A percentile compares a stretch with the other conserved stretches of the same genome.
Conservation (phyloP, 805 yeast species). For the Debaryomyces tyrocola region DNA sequence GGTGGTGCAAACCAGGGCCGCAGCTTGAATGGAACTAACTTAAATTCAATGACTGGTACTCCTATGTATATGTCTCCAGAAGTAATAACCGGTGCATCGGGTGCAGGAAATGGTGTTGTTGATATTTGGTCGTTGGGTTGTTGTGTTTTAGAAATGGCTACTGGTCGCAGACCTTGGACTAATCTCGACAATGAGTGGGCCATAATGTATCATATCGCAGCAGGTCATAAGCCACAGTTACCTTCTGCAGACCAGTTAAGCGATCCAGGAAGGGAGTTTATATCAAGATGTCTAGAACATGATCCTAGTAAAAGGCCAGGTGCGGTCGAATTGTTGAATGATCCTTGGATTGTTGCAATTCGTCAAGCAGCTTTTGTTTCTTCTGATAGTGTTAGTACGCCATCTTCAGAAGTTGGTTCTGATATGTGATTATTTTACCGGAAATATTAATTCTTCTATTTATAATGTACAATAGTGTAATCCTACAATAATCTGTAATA, state of each 20-base stretch:
- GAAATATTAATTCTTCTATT: not conserved
- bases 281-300: constrained; percentile 74
- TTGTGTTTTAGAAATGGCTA: constrained; percentile 93
- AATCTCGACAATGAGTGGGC: constrained; percentile 97
- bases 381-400: constrained; percentile 32
- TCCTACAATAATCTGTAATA: not conserved
- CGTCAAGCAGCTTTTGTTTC: constrained; percentile 65
- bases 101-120: constrained; percentile 61
- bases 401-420: constrained; percentile 31
- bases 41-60: constrained; percentile 76
- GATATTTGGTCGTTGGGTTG: constrained; percentile 99
- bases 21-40: constrained; percentile 23
- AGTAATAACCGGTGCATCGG: constrained; percentile 73
- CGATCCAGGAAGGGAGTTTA: constrained; percentile 66
- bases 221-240: constrained; percentile 85
- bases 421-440: constrained; percentile 1
- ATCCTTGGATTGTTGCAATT: constrained; percentile 85
- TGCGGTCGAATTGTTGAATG: constrained; percentile 81
- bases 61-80: constrained; percentile 99
- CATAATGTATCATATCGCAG: constrained; percentile 96
- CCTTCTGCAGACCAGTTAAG: constrained; percentile 81
- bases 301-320: constrained; percentile 79
- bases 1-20: constrained; percentile 13
- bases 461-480: not conserved
- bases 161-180: constrained; percentile 96